Conservation (phyloP, 177 flowering plant species). For the Telopea speciosissima region DNA sequence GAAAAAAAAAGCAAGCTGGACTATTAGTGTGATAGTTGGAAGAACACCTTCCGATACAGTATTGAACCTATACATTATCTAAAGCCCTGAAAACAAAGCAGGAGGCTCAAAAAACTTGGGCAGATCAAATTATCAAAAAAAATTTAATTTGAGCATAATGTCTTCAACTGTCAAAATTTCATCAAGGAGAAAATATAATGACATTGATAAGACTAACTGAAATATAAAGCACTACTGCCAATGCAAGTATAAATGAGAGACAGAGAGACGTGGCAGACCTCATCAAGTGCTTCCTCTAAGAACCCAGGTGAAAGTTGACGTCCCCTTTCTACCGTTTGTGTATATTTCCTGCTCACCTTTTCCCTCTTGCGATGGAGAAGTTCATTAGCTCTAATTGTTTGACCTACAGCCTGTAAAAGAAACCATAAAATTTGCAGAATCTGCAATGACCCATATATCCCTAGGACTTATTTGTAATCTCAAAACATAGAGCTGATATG, state of each 20-base stretch:
- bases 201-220: background rate
- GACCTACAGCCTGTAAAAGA: constrained; percentile 70
- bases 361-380: constrained; percentile 76
- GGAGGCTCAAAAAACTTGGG: background rate
- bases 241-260: background rate
- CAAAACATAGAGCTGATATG: background rate
- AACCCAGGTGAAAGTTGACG: constrained; percentile 97
- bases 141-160: background rate
- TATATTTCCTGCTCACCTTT: constrained; percentile 75
- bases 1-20: constrained; percentile 1
- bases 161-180: background rate
- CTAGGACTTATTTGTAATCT: background rate
- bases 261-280: constrained; percentile 38
- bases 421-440: background rate
- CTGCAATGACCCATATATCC: background rate
- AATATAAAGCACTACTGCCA: background rate
- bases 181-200: background rate
- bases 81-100: background rate
- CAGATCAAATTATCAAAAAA: background rate
- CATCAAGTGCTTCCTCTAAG: constrained; percentile 92
- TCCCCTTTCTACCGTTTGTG: constrained; percentile 58
- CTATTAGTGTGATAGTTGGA: background rate
- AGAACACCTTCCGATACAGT: background rate
- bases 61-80: background rate
- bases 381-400: constrained; percentile 76